A percentile compares a stretch with the other conserved stretches of the same genome.
These are phyloP conservation scores for Mycena polygramma DNA, from an alignment of 768 basidiomycete species.

Conservation along the genomic window DNA sequence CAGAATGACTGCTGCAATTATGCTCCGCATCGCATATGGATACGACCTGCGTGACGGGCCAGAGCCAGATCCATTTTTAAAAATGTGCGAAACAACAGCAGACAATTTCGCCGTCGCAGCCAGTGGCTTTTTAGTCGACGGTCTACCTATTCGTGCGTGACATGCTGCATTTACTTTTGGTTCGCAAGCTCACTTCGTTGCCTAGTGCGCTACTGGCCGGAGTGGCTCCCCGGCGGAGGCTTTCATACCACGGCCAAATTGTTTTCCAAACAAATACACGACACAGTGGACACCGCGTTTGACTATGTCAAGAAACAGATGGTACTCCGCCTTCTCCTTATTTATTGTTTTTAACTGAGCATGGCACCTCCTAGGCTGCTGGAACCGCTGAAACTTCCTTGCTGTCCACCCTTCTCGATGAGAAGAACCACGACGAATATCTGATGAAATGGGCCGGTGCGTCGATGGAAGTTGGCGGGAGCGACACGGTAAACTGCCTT, in stretches of 20 bases:
- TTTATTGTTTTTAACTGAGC: not conserved
- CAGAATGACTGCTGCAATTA: conserved; percentile 12
- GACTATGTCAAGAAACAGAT: conserved; percentile 6
- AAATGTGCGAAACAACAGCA: conserved; percentile 14
- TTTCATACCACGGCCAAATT: not conserved
- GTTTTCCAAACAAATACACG: not conserved
- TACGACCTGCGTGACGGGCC: conserved; percentile 12
- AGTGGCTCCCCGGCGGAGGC: conserved; percentile 1
- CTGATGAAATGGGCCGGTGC: conserved; percentile 25
- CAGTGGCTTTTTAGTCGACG: conserved; percentile 20
- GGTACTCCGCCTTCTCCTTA: not conserved
- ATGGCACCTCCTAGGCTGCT: not conserved
- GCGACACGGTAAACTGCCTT: conserved; percentile 21
- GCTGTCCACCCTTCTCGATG: conserved; percentile 16
- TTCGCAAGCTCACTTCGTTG: not conserved
- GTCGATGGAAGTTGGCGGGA: conserved; percentile 12
- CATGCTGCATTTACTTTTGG: too few species aligned
- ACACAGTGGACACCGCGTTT: not conserved
- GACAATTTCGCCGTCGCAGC: not conserved
- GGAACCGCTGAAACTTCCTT: conserved; percentile 23
- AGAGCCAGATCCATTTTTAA: not conserved
- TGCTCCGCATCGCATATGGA: conserved; percentile 24
- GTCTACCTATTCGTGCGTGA: conserved; percentile 8
- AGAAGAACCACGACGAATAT: conserved; percentile 17
- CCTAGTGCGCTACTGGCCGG: not conserved